A percentile compares a stretch with the other conserved stretches of the same genome.
phyloP scores from a whole-genome alignment of 176 grass and related monocot species.

The Rhynchospora breviuscula region DNA sequence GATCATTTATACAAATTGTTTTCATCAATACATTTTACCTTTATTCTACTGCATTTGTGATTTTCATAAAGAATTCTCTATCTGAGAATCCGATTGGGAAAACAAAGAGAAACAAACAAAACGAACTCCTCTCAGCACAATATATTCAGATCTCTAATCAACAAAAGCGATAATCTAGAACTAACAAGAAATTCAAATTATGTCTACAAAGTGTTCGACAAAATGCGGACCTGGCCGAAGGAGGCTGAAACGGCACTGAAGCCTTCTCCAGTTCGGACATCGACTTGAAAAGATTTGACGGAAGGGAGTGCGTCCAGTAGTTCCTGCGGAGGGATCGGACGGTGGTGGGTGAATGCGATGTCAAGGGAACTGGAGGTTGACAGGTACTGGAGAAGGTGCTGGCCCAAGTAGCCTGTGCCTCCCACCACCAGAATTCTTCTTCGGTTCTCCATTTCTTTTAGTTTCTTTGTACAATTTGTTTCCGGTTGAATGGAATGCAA shows the following conservation, averaged over 20 bases:
- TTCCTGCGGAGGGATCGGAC: slow-evolving; percentile 38
- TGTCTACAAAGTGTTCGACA: background rate
- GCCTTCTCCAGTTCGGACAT: slow-evolving; percentile 59
- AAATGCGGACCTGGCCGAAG: slow-evolving; percentile 55
- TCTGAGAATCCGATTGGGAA: background rate
- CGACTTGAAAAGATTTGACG: slow-evolving; percentile 49
- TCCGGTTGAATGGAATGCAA: background rate
- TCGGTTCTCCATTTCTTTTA: slow-evolving; percentile 3
- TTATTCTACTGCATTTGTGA: background rate
- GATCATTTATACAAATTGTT: background rate
- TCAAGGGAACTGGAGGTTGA: slow-evolving; percentile 11
- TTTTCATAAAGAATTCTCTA: background rate
- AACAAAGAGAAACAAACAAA: too few relatives aligned
- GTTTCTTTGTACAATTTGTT: background rate
- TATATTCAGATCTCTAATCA: background rate
- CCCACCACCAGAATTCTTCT: slow-evolving; percentile 69
- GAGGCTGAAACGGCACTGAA: slow-evolving; percentile 35
- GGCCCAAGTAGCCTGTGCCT: slow-evolving; percentile 79
- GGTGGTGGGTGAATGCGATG: slow-evolving; percentile 77
- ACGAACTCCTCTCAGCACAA: background rate
- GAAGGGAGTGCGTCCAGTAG: slow-evolving; percentile 56
- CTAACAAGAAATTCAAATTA: background rate
- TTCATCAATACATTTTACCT: background rate
- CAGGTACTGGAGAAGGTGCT: slow-evolving; percentile 67
- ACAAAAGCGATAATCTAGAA: background rate